phyloP scores from a whole-genome alignment of 495 filamentous ascomycete genomes.

The Hypoxylon perforatum region DNA sequence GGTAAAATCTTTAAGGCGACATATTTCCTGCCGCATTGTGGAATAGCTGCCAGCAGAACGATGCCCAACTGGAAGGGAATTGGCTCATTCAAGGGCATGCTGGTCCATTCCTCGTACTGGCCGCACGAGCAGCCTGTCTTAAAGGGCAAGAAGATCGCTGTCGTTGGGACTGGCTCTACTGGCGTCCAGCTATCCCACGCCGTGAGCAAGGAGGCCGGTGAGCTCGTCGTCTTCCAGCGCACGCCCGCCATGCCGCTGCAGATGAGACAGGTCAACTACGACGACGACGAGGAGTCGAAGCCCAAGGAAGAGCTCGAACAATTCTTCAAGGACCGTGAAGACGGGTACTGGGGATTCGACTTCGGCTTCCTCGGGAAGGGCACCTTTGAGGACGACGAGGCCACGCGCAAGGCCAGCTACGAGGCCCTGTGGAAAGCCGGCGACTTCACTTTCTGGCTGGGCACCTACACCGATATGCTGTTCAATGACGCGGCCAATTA shows the following conservation, averaged over 20 bases:
- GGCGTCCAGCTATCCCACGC: slow-evolving; percentile 69
- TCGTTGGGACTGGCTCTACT: slow-evolving; percentile 71
- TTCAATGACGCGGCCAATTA: slow-evolving; percentile 58
- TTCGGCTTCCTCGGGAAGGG: slow-evolving; percentile 51
- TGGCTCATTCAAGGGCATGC: slow-evolving; percentile 61
- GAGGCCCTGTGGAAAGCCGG: slow-evolving; percentile 61
- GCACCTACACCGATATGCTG: slow-evolving; percentile 62
- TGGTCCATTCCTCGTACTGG: slow-evolving; percentile 71
- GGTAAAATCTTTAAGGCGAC: slow-evolving; percentile 56
- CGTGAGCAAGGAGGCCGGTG: slow-evolving; percentile 46
- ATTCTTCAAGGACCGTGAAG: slow-evolving; percentile 53
- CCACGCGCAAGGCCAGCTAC: slow-evolving; percentile 57
- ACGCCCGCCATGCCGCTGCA: slow-evolving; percentile 62
- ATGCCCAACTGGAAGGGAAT: slow-evolving; percentile 63
- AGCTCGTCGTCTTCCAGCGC: slow-evolving; percentile 63
- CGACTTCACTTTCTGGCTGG: slow-evolving; percentile 62
- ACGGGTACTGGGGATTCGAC: slow-evolving; percentile 57
- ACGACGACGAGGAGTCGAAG: slow-evolving; percentile 57
- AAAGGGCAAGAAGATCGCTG: slow-evolving; percentile 59
- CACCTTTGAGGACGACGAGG: slow-evolving; percentile 58
- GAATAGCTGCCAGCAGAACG: slow-evolving; percentile 53
- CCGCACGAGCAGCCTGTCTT: slow-evolving; percentile 62
- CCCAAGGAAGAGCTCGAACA: slow-evolving; percentile 56
- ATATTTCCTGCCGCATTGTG: slow-evolving; percentile 61
- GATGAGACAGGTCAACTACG: slow-evolving; percentile 60